phyloP scores from a whole-genome alignment of 2,329 filamentous ascomycete species.

The Aspergillus japonicus region DNA sequence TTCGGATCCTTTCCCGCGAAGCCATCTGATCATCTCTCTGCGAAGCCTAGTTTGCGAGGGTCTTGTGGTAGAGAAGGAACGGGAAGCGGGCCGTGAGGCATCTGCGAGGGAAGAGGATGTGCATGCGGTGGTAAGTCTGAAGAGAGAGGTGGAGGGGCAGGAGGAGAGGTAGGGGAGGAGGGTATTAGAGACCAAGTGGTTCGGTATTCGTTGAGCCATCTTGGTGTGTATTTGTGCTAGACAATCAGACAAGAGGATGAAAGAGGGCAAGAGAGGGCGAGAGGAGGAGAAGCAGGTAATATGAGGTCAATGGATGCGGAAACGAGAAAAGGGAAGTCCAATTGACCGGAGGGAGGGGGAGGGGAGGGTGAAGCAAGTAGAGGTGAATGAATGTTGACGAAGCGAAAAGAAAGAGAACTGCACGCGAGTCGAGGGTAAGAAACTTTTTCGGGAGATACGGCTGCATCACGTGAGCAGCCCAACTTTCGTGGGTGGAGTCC shows the following conservation, averaged over 20 bases:
- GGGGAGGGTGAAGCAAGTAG: constrained; percentile 14
- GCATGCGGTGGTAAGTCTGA: constrained; percentile 9
- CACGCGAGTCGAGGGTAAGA: constrained; percentile 6
- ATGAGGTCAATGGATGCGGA: not conserved
- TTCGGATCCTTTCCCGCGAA: constrained; percentile 43
- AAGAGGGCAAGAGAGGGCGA: constrained; percentile 11
- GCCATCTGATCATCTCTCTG: constrained; percentile 59
- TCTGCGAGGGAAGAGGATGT: not conserved
- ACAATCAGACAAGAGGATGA: not conserved
- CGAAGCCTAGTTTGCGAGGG: constrained; percentile 50
- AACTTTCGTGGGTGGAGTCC: too few relatives aligned
- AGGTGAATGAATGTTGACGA: not conserved
- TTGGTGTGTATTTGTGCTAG: constrained; percentile 3
- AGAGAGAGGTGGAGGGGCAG: constrained; percentile 18
- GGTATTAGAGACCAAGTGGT: constrained; percentile 34
- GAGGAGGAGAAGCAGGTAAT: not conserved
- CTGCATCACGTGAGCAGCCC: not conserved
- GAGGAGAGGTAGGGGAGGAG: constrained; percentile 34
- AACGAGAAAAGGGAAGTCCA: constrained; percentile 6
- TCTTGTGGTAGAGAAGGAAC: constrained; percentile 36
- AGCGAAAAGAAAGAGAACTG: not conserved
- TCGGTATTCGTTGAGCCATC: constrained; percentile 44
- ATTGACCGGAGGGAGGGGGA: constrained; percentile 18
- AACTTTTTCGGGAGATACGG: constrained; percentile 11
- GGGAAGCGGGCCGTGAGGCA: constrained; percentile 24